Evolutionary conservation across 1,284 basidiomycete species (phyloP), one percentile per base, ranked within the genome.

Genomic region (Pseudozyma sp.): DNA sequence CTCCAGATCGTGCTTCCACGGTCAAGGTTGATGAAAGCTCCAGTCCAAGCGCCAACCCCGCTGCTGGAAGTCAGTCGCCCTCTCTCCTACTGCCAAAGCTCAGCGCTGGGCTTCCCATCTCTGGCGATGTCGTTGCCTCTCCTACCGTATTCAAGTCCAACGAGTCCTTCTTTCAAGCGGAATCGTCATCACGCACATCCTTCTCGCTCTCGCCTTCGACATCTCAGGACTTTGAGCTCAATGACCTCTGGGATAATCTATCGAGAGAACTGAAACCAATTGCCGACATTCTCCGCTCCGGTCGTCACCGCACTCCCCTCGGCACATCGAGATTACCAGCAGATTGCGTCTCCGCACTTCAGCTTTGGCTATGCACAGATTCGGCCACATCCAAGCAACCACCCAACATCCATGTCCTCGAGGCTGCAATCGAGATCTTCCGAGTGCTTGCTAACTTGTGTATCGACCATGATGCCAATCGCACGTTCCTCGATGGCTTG

Each of bases 391-490:
- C 60, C 10, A 62, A 51, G 18, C 61, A 61, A 9, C 36, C 38
- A 2, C 49, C 66, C 7, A 73, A 59, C 53, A 36, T 49, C 4
- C 55, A 54, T 16, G 42, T 56, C 5, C 47, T 66, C 18, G 63
- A 71, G 18, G 79, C 77, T 5, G 69, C 78, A 25, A 74, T 70
- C 38, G 71, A 79, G 47, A 59, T 76, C 62, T 64, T 80, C 44
- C 56, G 80, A 21, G 66, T 76, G 6, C 59, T 82, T 16, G 80
- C 77, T 36, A 82, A 82, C 34, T 62, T 82, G 1, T 80, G 79
- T 60, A 81, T 82, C 45, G 80, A 82, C 44, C 65, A 77, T 48
- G 76, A 76, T 21, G 63, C 44, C 31, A 80, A 80, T 9, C 65
- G 77, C 34, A 44, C 52, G 16, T n/a, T 56, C 10, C 62, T 66